Conservation (phyloP, 192 early-diverging fungal genomes). For the Mortierella hygrophila region DNA sequence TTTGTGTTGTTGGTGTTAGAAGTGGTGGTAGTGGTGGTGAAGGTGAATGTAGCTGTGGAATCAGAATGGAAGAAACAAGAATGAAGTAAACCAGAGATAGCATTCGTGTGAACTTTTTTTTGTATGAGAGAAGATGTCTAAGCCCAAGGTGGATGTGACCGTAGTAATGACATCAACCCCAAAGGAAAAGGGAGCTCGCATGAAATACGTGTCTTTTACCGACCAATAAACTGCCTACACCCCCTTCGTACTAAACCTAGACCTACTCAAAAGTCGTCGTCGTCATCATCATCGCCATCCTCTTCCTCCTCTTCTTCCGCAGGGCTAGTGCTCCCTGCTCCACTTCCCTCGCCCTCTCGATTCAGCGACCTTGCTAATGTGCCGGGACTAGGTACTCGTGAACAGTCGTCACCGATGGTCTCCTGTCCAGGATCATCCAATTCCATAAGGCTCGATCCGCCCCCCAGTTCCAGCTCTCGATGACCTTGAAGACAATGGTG, state of each 20-base stretch:
- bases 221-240: too few relatives aligned
- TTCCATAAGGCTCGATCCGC: slow-evolving; percentile 16
- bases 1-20: too few relatives aligned
- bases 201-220: not conserved
- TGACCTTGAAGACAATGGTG: slow-evolving; percentile 9
- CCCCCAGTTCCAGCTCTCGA: not conserved
- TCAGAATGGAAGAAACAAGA: too few relatives aligned
- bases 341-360: slow-evolving; percentile 32
- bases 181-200: not conserved
- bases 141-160: not conserved
- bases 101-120: too few relatives aligned
- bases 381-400: slow-evolving; percentile 24
- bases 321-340: slow-evolving; percentile 30
- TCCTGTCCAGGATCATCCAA: slow-evolving; percentile 23
- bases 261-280: slow-evolving; percentile 11
- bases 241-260: not conserved
- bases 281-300: slow-evolving; percentile 1
- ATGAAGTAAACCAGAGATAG: too few relatives aligned
- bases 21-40: too few relatives aligned
- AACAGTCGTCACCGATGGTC: not conserved
- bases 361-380: slow-evolving; percentile 22
- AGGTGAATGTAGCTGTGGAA: too few relatives aligned
- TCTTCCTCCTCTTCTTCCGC: slow-evolving; percentile 24
- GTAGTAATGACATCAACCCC: not conserved
- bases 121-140: not conserved